A percentile compares a stretch with the other conserved stretches of the same genome.
phyloP scores from a whole-genome alignment of 805 yeast genomes.

The Wickerhamiella azyma region DNA sequence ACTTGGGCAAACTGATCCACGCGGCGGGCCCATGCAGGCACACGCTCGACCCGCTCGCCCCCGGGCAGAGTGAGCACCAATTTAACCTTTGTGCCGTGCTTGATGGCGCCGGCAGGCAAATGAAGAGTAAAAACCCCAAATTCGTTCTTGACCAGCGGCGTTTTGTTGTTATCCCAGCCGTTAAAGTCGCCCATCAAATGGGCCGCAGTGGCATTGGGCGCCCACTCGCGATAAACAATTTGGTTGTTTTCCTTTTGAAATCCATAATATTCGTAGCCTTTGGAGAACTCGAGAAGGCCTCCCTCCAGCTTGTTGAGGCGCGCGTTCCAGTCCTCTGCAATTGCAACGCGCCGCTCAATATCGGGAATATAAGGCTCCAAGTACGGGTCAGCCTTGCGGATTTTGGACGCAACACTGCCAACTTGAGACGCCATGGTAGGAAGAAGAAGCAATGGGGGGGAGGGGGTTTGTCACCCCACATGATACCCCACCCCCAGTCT shows the following conservation, averaged over 20 bases:
- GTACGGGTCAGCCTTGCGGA: slow-evolving; percentile 74
- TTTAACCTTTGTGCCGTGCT: slow-evolving; percentile 64
- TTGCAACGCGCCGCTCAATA: slow-evolving; percentile 49
- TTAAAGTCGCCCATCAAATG: slow-evolving; percentile 88
- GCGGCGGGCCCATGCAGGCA: slow-evolving; percentile 81
- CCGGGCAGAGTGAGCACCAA: slow-evolving; percentile 48
- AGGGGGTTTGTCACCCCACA: background rate
- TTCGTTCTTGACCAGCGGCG: slow-evolving; percentile 45
- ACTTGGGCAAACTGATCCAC: slow-evolving; percentile 50
- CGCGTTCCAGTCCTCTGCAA: slow-evolving; percentile 51
- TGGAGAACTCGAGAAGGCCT: slow-evolving; percentile 56
- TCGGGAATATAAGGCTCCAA: slow-evolving; percentile 63
- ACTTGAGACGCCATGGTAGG: too few relatives aligned
- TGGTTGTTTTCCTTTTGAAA: slow-evolving; percentile 48
- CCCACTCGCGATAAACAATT: slow-evolving; percentile 67
- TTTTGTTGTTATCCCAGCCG: slow-evolving; percentile 50
- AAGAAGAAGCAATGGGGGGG: too few relatives aligned
- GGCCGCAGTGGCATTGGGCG: slow-evolving; percentile 72
- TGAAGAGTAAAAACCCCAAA: slow-evolving; percentile 58
- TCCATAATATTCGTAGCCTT: slow-evolving; percentile 66
- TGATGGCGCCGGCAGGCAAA: slow-evolving; percentile 54
- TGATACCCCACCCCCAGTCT: background rate
- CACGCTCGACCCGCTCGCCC: slow-evolving; percentile 61
- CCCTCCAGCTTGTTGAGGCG: slow-evolving; percentile 46
- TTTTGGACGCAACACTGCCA: slow-evolving; percentile 16